Percentiles rank a stretch among this genome's conserved stretches.
These are phyloP conservation scores for Fusarium anthophilum DNA, from an alignment of 2,329 filamentous ascomycete species.

Conservation along the genomic window DNA sequence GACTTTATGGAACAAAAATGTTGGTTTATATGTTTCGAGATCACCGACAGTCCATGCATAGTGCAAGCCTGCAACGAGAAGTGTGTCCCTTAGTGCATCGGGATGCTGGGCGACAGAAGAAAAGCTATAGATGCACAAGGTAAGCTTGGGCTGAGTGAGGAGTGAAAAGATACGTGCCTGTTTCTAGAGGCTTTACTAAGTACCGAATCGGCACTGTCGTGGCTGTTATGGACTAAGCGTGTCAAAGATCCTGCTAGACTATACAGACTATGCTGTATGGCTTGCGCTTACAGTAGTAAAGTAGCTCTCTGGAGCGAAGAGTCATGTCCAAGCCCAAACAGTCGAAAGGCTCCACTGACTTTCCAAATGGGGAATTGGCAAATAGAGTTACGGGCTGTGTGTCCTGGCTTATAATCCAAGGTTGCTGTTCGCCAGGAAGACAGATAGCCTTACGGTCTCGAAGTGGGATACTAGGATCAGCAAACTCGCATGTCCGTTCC, in stretches of 20 bases:
- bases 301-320: slow-evolving; percentile 34
- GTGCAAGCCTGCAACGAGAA: slow-evolving; percentile 31
- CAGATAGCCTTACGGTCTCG: slow-evolving; percentile 31
- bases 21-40: slow-evolving; percentile 24
- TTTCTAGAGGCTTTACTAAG: slow-evolving; percentile 4
- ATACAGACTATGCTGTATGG: no score
- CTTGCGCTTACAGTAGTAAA: slow-evolving; percentile 37
- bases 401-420: slow-evolving; percentile 20
- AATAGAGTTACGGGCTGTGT: background rate
- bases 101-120: slow-evolving; percentile 28
- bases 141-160: background rate
- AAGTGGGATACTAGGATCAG: slow-evolving; percentile 26
- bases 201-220: slow-evolving; percentile 1
- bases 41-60: slow-evolving; percentile 38
- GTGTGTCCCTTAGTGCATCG: slow-evolving; percentile 31
- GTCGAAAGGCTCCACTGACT: slow-evolving; percentile 33
- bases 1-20: slow-evolving; percentile 37
- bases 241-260: background rate
- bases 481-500: slow-evolving; percentile 27
- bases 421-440: slow-evolving; percentile 37
- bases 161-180: background rate
- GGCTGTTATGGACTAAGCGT: slow-evolving; percentile 26
- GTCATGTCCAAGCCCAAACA: slow-evolving; percentile 36
- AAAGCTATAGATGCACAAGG: background rate
- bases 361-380: background rate